A percentile compares a stretch with the other conserved stretches of the same genome.
These are phyloP conservation scores for Alternaria alternata DNA, from an alignment of 2,329 filamentous ascomycete species.

Conservation along the genomic window DNA sequence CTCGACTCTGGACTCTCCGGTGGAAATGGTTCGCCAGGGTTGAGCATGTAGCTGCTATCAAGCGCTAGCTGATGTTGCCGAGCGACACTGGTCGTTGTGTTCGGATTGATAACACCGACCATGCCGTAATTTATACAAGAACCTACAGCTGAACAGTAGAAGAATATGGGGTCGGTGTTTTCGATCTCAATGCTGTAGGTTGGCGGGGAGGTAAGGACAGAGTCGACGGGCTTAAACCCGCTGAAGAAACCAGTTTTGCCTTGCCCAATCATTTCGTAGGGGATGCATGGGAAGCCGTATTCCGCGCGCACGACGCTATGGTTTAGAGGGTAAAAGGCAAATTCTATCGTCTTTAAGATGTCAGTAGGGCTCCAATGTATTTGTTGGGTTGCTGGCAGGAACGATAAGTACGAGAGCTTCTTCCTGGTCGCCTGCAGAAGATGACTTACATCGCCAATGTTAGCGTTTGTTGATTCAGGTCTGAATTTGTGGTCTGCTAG, in stretches of 20 bases:
- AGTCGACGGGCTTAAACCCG: constrained; percentile 39
- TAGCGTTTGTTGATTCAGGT: constrained; percentile 50
- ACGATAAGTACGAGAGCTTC: background rate
- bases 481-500: constrained; percentile 49
- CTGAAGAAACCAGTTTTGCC: constrained; percentile 41
- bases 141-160: constrained; percentile 62
- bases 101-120: constrained; percentile 78
- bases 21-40: constrained; percentile 48
- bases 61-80: constrained; percentile 36
- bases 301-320: constrained; percentile 55
- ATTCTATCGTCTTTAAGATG: constrained; percentile 45
- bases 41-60: constrained; percentile 39
- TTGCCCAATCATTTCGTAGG: constrained; percentile 44
- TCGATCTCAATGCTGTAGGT: constrained; percentile 41
- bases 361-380: constrained; percentile 3
- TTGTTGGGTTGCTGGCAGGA: background rate
- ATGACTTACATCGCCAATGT: constrained; percentile 48
- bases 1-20: constrained; percentile 22
- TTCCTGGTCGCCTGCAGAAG: background rate
- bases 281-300: constrained; percentile 52
- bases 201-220: constrained; percentile 35
- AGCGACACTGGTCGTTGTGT: constrained; percentile 31
- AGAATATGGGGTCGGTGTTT: constrained; percentile 46
- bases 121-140: constrained; percentile 73
- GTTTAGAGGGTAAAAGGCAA: constrained; percentile 53